Base-by-base conservation (phyloP, 768 basidiomycete species). In the Agaricus bisporus region DNA sequence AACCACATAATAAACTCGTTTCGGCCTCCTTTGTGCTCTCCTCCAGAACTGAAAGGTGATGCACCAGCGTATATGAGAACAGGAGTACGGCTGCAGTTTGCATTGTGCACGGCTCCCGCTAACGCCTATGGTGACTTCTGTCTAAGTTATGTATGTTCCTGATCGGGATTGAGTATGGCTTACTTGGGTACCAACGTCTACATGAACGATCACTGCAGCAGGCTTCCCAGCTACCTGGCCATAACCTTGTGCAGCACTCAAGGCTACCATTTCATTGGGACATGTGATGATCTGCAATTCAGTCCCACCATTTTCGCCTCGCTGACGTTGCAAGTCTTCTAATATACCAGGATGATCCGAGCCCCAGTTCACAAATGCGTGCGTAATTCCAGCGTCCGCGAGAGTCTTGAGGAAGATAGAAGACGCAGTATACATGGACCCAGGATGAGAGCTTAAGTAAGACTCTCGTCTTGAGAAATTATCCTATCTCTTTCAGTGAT, bases 1-100 rank as follows among this genome's bases (percentile, higher is more conserved):
- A 82, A 55, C 79, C 84, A 85, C 74, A 85, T 81, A 37, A 85
- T 84, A 76, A 80, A 88, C 59, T 88, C 86, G 57, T 88, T 88
- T 58, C 85, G 73, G 0, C 74, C 74, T 0, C 86, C 87, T 42
- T 71, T 78, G 42, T 81, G 70, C 58, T 86, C 85, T 0, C 77
- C 77, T 37, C 79, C 64, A 5, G 65, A 66, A 32, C 79, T 79
- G 60, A 81, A 81, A 0, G 87, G 82, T 0, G 84, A 78, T 0
- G 85, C 80, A 0, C 87, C 87, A 4, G 87, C 83, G 56, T 86
- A 88, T 32, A 89, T 86, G 54, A 88, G 63, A 15, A 87, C 74
- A 3, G 87, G 87, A 0, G 72, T 74, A 22, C 80, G 73, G 22
- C 76, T 76, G 46, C 78, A 74, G 60, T 85, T 82, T 7, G 80